A percentile compares a stretch with the other conserved stretches of the same genome.
These are phyloP conservation scores for Penicillium verrucosum DNA, from an alignment of 2,329 filamentous ascomycete species.

Conservation along the genomic window DNA sequence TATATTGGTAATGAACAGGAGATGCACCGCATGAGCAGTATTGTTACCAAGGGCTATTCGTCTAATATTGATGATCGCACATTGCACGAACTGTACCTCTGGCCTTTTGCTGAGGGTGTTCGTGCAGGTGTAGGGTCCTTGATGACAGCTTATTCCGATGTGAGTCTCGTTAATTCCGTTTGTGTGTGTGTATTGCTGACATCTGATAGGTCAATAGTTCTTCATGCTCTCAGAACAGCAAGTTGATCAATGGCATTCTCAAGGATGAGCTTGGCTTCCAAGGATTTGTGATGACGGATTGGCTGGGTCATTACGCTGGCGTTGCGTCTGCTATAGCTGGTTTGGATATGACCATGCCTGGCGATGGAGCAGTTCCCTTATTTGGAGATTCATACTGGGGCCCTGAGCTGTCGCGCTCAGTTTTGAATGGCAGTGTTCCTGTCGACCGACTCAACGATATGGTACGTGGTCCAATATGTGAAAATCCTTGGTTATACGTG, in stretches of 20 bases:
- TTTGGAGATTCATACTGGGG: slow-evolving; percentile 55
- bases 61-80: slow-evolving; percentile 53
- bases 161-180: slow-evolving; percentile 13
- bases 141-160: slow-evolving; percentile 46
- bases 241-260: slow-evolving; percentile 64
- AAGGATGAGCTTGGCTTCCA: slow-evolving; percentile 74
- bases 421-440: slow-evolving; percentile 58
- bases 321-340: slow-evolving; percentile 60
- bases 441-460: slow-evolving; percentile 55
- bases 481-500: no score
- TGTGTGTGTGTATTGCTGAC: neutral
- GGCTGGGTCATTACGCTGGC: slow-evolving; percentile 61
- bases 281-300: slow-evolving; percentile 68
- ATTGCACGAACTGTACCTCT: slow-evolving; percentile 46
- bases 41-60: slow-evolving; percentile 40
- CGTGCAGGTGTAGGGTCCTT: slow-evolving; percentile 48
- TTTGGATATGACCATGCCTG: slow-evolving; percentile 69
- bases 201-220: slow-evolving; percentile 58
- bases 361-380: slow-evolving; percentile 53
- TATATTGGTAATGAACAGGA: slow-evolving; percentile 51
- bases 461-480: slow-evolving; percentile 21
- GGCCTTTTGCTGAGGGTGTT: slow-evolving; percentile 52
- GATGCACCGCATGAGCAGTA: slow-evolving; percentile 49
- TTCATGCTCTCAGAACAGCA: slow-evolving; percentile 65
- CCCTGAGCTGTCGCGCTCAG: slow-evolving; percentile 53